Evolutionary conservation across 306 rosid genomes (phyloP), one percentile per base, ranked within the genome.

Genomic region (Dalbergia oliveri): DNA sequence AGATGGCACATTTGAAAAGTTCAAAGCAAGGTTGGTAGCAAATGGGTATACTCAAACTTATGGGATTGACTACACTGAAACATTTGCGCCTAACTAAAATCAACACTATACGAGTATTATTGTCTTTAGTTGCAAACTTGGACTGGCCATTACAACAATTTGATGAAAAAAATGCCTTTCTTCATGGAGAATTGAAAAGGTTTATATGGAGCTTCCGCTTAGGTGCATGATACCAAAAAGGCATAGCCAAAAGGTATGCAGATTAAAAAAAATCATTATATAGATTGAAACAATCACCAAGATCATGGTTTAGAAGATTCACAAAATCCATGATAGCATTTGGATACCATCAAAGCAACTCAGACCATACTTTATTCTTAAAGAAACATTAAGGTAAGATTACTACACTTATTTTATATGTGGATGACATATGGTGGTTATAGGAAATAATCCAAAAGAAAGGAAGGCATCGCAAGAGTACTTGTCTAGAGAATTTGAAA

Each of bases 291-390:
- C 6, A 51, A 73, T 44, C 51, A 26, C 58, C 73, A 10, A 68
- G 39, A 45, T 11, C 39, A 45, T 68, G 60, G 60, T 69, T 69
- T 50, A 21, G 76, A 72, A 75, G 71, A n/a, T 62, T 61, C 15
- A 31, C 21, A 47, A 47, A 44, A n/a, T 62, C 72, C 2, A 75
- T 61, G 45, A 62, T 5, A 13, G 43, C 70, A 0, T 75, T 75
- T 11, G 61, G 31, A 2, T 75, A 75, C 62, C 47, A 45, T 14
- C 47, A 75, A 33, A 45, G 72, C 37, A 75, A 62, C 14, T 62
- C 10, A 23, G 35, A 75, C 8, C 44, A 61, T 4, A 75, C 72
- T 10, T 61, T 75, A 12, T 60, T 75, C 4, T 31, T 60, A 2
- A 75, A 75, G 14, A 59, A 44, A 12, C 1, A 19, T 4, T 26